Evolutionary conservation across 1,284 basidiomycete species (phyloP), one percentile per base, ranked within the genome.

Genomic region (Tilletia setariae): DNA sequence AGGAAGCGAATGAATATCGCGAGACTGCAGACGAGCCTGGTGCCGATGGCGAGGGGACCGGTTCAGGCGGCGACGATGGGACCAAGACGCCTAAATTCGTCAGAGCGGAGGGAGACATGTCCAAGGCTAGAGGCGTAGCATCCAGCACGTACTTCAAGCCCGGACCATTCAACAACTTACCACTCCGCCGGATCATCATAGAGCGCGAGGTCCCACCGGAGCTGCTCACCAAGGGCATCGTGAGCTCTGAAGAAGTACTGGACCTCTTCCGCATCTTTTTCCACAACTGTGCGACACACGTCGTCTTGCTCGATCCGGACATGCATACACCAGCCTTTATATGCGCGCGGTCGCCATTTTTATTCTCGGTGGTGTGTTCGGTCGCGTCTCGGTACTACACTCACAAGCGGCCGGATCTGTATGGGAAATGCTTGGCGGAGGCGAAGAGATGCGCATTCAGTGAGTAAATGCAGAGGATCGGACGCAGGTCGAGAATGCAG

Each of bases 71-170:
- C 1, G 59, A 40, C 21, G 44, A 67, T 23, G 30, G n/a, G 21
- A 53, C 51, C 51, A 61, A 61, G 13, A 15, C 28, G 28, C 56
- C 62, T n/a, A 19, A 42, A 21, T 46, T 63, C n/a, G 62, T 44
- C 16, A 19, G 40, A 11, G 11, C 40, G 21, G 42, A 46, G 40
- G 21, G 21, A 35, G 62, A 63, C 23, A 15, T 35, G 7, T 32
- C 56, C 9, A 25, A 21, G 16, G 56, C 67, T 28, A 72, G 93
- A 21, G 94, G 93, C 8, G 91, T 97, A 8, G 94, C 93, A 0
- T 92, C 90, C 70, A 89, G 91, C 72, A 89, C 90, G 70, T 98
- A 96, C 84, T 98, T 98, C 86, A 94, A 92, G 80, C 94, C 95
- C 61, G 93, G 92, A 86, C 77, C 72, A 83, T 81, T 84, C 76